Percentiles rank a stretch among this genome's conserved stretches.
Conservation (phyloP, 208 protist species). For the Crithidia expoeki region DNA sequence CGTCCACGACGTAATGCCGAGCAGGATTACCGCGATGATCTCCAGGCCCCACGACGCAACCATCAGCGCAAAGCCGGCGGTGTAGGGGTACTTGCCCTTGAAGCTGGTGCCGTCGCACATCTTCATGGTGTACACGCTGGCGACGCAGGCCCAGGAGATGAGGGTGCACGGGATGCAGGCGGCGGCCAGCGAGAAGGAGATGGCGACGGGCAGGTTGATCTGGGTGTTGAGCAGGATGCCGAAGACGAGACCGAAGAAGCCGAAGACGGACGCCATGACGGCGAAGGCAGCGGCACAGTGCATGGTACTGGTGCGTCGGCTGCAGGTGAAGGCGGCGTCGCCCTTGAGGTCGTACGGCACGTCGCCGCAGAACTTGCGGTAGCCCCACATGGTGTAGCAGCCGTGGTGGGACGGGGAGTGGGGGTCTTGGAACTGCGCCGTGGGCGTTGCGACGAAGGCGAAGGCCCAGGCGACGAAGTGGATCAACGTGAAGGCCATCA, state of each 20-base stretch:
- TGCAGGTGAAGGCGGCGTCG: constrained; percentile 36
- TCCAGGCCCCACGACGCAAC: constrained; percentile 45
- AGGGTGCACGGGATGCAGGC: constrained; percentile 41
- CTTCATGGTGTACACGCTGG: constrained; percentile 36
- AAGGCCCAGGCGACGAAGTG: constrained; percentile 44
- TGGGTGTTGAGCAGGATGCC: constrained; percentile 37
- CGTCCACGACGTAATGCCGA: constrained; percentile 29
- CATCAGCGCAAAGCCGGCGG: constrained; percentile 52
- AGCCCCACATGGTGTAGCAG: constrained; percentile 60
- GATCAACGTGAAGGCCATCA: constrained; percentile 39
- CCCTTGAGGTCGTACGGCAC: constrained; percentile 30
- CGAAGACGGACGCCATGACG: constrained; percentile 39
- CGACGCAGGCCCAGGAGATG: constrained; percentile 55
- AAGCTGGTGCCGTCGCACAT: constrained; percentile 36
- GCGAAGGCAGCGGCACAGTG: constrained; percentile 40
- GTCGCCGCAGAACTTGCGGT: constrained; percentile 39
- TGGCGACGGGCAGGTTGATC: constrained; percentile 16
- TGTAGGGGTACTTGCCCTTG: constrained; percentile 31
- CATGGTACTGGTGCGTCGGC: constrained; percentile 36
- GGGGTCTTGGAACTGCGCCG: constrained; percentile 31
- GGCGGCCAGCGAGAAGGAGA: constrained; percentile 37
- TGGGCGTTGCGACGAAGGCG: constrained; percentile 44
- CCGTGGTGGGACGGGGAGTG: constrained; percentile 2
- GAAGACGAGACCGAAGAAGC: constrained; percentile 40
- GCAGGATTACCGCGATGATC: constrained; percentile 32